Conservation (phyloP, 192 early-diverging fungal species). For the Coemansia sp. region DNA sequence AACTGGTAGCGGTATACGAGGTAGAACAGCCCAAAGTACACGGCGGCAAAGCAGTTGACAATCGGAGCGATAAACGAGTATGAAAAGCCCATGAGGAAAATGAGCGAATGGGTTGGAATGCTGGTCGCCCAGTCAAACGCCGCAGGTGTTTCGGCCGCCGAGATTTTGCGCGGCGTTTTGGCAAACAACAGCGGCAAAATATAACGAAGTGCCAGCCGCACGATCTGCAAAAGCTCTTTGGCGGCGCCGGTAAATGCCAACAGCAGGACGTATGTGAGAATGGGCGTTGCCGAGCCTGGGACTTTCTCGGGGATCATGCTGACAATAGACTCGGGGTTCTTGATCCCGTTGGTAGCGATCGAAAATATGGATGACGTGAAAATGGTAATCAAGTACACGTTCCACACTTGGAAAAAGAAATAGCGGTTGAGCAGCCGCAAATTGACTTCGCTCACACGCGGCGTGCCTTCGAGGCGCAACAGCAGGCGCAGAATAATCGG, state of each 20-base stretch:
- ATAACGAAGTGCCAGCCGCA: constrained; percentile 63
- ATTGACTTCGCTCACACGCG: constrained; percentile 64
- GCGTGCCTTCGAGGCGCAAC: constrained; percentile 63
- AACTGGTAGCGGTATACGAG: constrained; percentile 84
- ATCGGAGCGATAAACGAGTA: constrained; percentile 82
- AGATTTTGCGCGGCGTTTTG: constrained; percentile 74
- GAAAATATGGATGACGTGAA: constrained; percentile 67
- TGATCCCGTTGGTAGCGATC: constrained; percentile 26
- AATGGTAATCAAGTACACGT: constrained; percentile 78
- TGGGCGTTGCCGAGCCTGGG: constrained; percentile 75
- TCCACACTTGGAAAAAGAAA: constrained; percentile 82
- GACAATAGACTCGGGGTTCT: constrained; percentile 45
- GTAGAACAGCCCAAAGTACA: constrained; percentile 76
- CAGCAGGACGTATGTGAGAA: constrained; percentile 83
- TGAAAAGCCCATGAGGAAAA: constrained; percentile 73
- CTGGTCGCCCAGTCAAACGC: constrained; percentile 63
- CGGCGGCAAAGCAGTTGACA: constrained; percentile 72
- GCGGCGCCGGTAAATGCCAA: constrained; percentile 68
- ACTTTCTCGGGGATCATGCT: constrained; percentile 59
- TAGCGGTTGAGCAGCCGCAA: constrained; percentile 68
- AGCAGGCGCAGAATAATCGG: constrained; percentile 72
- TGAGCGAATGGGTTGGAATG: constrained; percentile 69
- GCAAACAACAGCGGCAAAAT: constrained; percentile 60
- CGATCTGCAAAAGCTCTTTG: constrained; percentile 70
- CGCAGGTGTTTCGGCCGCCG: constrained; percentile 56